These are phyloP conservation scores for Litchi chinensis DNA, from an alignment of 345 rosid genomes.

Conservation along the genomic window DNA sequence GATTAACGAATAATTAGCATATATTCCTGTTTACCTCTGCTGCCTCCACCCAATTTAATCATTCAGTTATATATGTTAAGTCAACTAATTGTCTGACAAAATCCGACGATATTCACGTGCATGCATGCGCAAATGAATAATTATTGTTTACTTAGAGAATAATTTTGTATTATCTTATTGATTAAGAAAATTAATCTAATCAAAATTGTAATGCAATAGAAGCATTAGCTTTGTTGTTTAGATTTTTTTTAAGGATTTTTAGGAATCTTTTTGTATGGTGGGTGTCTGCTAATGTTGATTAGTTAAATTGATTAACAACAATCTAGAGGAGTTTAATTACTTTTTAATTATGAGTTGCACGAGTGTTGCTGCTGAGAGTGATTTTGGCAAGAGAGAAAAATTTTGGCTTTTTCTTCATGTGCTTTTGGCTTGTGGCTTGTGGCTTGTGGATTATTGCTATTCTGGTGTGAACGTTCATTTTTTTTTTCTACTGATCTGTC, in stretches of 20 bases:
- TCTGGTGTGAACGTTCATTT: not conserved
- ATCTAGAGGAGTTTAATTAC: constrained; percentile 18
- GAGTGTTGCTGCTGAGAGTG: constrained; percentile 48
- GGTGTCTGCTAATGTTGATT: not conserved
- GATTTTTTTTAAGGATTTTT: not conserved
- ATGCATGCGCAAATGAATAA: constrained; percentile 36
- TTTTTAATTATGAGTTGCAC: constrained; percentile 48
- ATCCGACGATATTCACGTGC: constrained; percentile 59
- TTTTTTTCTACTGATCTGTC: not conserved
- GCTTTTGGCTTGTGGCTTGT: not conserved
- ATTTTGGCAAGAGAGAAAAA: constrained; percentile 9
- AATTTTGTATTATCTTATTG: not conserved
- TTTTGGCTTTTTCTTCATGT: constrained; percentile 1
- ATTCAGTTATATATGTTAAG: constrained; percentile 16
- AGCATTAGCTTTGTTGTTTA: not conserved
- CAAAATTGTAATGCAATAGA: not conserved
- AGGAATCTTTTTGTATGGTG: constrained; percentile 1
- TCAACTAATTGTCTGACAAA: constrained; percentile 44
- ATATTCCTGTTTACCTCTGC: constrained; percentile 19
- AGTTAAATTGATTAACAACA: constrained; percentile 11
- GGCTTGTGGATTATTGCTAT: not conserved
- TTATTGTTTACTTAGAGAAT: not conserved
- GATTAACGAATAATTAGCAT: constrained; percentile 17
- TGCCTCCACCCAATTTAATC: not conserved
- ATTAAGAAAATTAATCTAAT: not conserved